Conservation (phyloP, 164 flowering plant species). For the Echeveria elegans region DNA sequence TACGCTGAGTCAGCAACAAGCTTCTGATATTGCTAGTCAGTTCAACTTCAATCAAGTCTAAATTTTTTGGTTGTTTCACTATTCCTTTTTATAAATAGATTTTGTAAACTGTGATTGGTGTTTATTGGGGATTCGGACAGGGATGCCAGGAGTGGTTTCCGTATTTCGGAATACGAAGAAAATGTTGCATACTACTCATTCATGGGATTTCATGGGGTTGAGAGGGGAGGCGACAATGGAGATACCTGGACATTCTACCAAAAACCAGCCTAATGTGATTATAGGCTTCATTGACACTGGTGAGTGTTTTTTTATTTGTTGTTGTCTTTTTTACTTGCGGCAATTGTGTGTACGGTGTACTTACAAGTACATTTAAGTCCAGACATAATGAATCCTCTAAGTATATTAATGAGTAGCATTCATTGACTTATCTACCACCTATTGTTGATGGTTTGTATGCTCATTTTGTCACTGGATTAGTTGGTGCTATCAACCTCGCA, state of each 20-base stretch:
- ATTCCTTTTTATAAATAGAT: not conserved
- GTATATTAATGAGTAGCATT: not conserved
- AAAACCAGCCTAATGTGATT: conserved; percentile 61
- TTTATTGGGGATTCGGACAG: conserved; percentile 22
- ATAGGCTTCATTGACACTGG: conserved; percentile 80
- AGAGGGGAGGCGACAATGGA: conserved; percentile 54
- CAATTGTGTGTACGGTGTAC: not conserved
- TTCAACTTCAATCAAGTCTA: not conserved
- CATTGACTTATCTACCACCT: not conserved
- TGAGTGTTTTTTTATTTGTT: conserved; percentile 7
- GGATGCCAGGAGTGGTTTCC: conserved; percentile 74
- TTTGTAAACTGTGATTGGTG: not conserved
- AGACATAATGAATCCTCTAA: not conserved
- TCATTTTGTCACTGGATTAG: not conserved
- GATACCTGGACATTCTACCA: conserved; percentile 59
- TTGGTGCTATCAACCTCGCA: not conserved
- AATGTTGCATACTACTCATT: conserved; percentile 67
- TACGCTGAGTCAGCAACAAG: conserved; percentile 50
- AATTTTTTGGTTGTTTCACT: not conserved
- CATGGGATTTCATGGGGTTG: conserved; percentile 89
- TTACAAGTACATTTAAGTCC: not conserved
- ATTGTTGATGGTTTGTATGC: not conserved
- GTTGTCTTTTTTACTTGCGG: not conserved
- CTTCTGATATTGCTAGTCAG: conserved; percentile 48
- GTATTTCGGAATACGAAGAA: conserved; percentile 60